Conservation (phyloP, 345 rosid species). For the Bruguiera parviflora region DNA sequence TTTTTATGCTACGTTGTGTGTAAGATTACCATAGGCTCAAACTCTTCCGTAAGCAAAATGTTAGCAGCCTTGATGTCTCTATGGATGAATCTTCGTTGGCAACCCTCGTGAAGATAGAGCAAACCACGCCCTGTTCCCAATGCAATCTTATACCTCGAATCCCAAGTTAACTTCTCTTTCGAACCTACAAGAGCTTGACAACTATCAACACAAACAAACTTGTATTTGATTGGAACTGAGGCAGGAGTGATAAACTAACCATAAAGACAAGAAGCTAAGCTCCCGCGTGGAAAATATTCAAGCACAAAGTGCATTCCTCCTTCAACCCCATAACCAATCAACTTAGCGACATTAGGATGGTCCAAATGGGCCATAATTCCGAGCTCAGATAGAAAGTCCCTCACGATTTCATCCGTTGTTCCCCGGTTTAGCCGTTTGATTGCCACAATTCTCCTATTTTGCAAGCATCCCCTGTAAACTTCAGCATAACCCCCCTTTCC, state of each 20-base stretch:
- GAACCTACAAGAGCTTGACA: constrained; percentile 35
- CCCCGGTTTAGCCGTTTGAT: constrained; percentile 70
- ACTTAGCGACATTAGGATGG: constrained; percentile 78
- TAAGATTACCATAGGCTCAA: constrained; percentile 58
- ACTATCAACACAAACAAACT: not conserved
- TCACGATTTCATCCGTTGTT: constrained; percentile 57
- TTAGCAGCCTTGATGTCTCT: constrained; percentile 84
- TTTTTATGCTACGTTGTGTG: not conserved
- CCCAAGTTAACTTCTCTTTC: constrained; percentile 57
- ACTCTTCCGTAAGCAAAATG: constrained; percentile 66
- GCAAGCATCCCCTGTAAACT: constrained; percentile 65
- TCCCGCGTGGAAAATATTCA: constrained; percentile 83
- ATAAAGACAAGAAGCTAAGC: constrained; percentile 79
- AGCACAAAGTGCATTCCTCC: constrained; percentile 95
- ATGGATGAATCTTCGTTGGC: constrained; percentile 71
- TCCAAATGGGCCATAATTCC: constrained; percentile 96
- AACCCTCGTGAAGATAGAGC: constrained; percentile 64
- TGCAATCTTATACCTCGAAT: constrained; percentile 58
- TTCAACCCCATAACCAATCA: constrained; percentile 83
- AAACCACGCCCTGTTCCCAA: constrained; percentile 61
- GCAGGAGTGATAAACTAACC: constrained; percentile 33
- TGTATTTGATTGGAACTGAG: too few relatives aligned
- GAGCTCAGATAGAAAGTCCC: constrained; percentile 72
- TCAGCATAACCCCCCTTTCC: constrained; percentile 98
- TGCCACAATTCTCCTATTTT: constrained; percentile 62